phyloP scores from a whole-genome alignment of 208 protist genomes.

The Acanthamoeba royreba region DNA sequence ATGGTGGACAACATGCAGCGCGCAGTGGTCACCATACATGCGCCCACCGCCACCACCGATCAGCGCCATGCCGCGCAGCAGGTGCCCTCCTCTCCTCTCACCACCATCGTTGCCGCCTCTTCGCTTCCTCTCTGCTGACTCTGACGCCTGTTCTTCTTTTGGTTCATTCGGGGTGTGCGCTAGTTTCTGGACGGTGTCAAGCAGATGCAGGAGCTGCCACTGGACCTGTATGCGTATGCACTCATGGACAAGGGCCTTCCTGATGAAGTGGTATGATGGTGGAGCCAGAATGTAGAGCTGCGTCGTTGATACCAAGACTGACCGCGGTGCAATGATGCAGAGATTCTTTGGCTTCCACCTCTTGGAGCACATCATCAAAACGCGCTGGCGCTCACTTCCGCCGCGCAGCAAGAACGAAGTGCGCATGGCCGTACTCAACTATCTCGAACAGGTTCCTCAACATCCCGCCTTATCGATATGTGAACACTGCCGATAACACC shows the following conservation, averaged over 20 bases:
- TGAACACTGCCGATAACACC: not conserved
- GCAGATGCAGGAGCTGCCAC: not conserved
- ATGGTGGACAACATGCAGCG: not conserved
- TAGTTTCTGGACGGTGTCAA: not conserved
- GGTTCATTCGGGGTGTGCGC: not conserved
- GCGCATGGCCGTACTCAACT: not conserved
- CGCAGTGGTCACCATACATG: not conserved
- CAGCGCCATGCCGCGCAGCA: not conserved
- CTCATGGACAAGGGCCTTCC: not conserved
- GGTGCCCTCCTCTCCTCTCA: not conserved
- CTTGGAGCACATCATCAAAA: not conserved
- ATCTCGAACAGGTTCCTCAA: not conserved
- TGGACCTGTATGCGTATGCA: not conserved
- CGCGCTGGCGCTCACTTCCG: not conserved
- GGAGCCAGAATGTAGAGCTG: not conserved
- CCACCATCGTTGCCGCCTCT: not conserved
- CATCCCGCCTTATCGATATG: not conserved
- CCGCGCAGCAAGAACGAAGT: not conserved
- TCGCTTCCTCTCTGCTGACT: not conserved
- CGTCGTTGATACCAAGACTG: not conserved
- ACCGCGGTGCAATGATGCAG: not conserved
- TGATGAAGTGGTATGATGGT: not conserved
- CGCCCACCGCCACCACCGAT: not conserved
- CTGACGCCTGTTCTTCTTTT: not conserved
- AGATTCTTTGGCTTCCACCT: constrained; percentile 7